Conservation (phyloP, 2,329 filamentous ascomycete genomes). For the Scedosporium minutisporum region DNA sequence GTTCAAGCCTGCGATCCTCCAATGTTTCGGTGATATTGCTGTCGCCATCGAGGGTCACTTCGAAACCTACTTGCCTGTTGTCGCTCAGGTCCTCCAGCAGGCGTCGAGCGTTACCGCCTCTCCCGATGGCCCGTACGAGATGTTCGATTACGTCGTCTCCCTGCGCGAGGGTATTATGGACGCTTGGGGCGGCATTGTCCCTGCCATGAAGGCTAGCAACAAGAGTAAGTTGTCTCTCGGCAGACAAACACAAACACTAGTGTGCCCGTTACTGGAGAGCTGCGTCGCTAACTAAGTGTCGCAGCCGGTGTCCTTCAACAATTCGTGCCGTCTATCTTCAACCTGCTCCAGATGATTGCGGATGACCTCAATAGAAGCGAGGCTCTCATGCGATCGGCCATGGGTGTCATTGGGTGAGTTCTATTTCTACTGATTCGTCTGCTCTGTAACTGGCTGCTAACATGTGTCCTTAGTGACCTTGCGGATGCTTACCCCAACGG, state of each 20-base stretch:
- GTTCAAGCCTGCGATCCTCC: conserved; percentile 95
- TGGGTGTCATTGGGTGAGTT: conserved; percentile 91
- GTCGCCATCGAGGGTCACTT: conserved; percentile 88
- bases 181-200: conserved; percentile 94
- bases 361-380: conserved; percentile 84
- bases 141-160: conserved; percentile 93
- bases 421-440: background rate
- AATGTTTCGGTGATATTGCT: conserved; percentile 96
- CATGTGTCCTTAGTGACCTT: conserved; percentile 60
- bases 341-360: conserved; percentile 71
- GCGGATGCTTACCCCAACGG: conserved; percentile 89
- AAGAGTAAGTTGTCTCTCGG: conserved; percentile 50
- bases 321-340: conserved; percentile 78
- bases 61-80: conserved; percentile 84
- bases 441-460: conserved; percentile 23
- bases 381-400: conserved; percentile 80
- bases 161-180: conserved; percentile 97
- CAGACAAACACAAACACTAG: conserved; percentile 16
- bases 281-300: conserved; percentile 3
- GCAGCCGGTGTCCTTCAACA: conserved; percentile 61
- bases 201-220: conserved; percentile 76
- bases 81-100: conserved; percentile 89
- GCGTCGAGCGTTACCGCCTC: conserved; percentile 73
- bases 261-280: background rate
- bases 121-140: conserved; percentile 79